A percentile compares a stretch with the other conserved stretches of the same genome.
phyloP scores from a whole-genome alignment of 2,329 filamentous ascomycete species.

The Lithohypha guttulata region DNA sequence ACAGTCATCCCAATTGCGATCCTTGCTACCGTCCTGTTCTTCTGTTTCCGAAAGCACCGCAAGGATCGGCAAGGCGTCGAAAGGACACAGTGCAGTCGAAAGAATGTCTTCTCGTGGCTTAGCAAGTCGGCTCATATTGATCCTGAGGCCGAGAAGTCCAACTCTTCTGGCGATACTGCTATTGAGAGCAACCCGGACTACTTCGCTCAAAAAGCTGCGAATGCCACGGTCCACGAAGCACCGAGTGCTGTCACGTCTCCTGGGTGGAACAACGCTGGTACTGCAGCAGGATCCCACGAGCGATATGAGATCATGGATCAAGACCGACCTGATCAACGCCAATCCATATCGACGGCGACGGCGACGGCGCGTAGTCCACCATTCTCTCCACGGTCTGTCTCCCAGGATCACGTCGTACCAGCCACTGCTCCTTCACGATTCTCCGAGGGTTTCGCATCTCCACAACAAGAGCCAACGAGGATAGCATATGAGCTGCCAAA shows the following conservation, averaged over 20 bases:
- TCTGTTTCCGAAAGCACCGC: not conserved
- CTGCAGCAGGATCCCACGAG: not conserved
- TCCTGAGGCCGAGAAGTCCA: not conserved
- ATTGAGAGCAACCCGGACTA: not conserved
- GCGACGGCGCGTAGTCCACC: too few relatives aligned
- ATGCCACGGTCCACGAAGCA: not conserved
- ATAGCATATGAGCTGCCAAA: too few relatives aligned
- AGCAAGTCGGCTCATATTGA: constrained; percentile 1
- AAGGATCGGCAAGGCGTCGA: not conserved
- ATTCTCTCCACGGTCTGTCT: too few relatives aligned
- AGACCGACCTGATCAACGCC: too few relatives aligned
- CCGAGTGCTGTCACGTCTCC: not conserved
- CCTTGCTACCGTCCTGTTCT: not conserved
- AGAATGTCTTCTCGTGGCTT: constrained; percentile 3
- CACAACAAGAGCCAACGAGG: not conserved
- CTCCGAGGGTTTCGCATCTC: too few relatives aligned
- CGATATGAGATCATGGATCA: not conserved
- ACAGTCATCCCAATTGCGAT: not conserved
- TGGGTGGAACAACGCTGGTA: not conserved
- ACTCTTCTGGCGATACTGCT: not conserved
- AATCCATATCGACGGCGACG: too few relatives aligned
- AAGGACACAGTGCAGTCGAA: not conserved
- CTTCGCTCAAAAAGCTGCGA: not conserved
- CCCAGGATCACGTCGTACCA: too few relatives aligned
- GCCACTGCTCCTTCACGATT: too few relatives aligned